Evolutionary conservation across 768 basidiomycete genomes (phyloP).

Genomic region (Nevesoporus exiguus): DNA sequence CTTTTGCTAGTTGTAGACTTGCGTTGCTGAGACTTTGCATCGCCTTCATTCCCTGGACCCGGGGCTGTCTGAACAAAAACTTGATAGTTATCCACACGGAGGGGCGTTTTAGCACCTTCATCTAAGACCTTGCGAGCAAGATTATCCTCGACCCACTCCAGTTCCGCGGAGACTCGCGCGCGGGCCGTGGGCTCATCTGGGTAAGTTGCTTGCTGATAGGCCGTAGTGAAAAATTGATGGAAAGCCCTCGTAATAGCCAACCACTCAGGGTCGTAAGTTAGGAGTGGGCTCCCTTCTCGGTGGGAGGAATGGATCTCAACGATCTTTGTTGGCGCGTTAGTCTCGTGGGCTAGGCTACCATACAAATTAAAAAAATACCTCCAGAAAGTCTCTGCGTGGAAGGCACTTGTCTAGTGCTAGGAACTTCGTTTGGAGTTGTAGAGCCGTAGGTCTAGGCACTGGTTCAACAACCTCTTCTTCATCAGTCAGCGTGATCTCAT

Average conservation of each 20-base stretch:
- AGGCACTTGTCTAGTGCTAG: slow-evolving; percentile 91
- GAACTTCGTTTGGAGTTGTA: slow-evolving; percentile 59
- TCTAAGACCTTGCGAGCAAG: slow-evolving; percentile 30
- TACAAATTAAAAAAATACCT: slow-evolving; percentile 47
- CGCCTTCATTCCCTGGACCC: slow-evolving; percentile 42
- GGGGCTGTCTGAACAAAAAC: slow-evolving; percentile 66
- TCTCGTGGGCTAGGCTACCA: neutral
- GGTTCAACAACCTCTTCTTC: slow-evolving; percentile 44
- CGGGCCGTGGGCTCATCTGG: slow-evolving; percentile 53
- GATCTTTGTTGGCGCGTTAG: slow-evolving; percentile 44
- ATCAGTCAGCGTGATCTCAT: slow-evolving; percentile 49
- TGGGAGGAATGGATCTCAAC: slow-evolving; percentile 51
- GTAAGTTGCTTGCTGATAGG: slow-evolving; percentile 47
- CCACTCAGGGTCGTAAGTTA: slow-evolving; percentile 89
- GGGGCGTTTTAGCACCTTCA: neutral
- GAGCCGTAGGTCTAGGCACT: slow-evolving; percentile 26
- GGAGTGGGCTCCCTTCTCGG: slow-evolving; percentile 24
- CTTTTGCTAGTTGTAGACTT: slow-evolving; percentile 18
- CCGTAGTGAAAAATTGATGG: slow-evolving; percentile 68
- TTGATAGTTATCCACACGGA: slow-evolving; percentile 54
- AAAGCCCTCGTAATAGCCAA: slow-evolving; percentile 89
- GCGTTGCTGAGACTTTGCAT: slow-evolving; percentile 38
- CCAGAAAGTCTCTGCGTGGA: slow-evolving; percentile 70
- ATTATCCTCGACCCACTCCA: slow-evolving; percentile 66
- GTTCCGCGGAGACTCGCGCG: slow-evolving; percentile 53